Conservation (phyloP, 371 early-diverging fungal genomes). For the Mortierella sp. region DNA sequence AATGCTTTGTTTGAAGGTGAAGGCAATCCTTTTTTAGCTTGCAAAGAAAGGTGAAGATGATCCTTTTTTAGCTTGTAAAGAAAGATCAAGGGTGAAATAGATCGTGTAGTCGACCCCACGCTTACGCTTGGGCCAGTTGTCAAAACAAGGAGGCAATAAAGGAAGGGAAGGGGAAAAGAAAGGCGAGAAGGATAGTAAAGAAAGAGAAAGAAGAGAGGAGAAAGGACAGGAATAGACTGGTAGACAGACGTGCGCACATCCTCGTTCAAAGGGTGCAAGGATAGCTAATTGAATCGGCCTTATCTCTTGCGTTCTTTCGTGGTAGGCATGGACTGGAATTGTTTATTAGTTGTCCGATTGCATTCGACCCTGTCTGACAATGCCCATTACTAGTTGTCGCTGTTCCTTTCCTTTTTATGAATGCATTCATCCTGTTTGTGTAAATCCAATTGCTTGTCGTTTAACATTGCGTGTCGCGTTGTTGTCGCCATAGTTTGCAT, state of each 20-base stretch:
- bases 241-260: not conserved
- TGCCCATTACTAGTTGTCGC: not conserved
- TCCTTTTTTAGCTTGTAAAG: not conserved
- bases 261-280: not conserved
- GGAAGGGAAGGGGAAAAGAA: not conserved
- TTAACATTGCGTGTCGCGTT: not conserved
- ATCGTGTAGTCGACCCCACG: not conserved
- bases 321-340: slow-evolving; percentile 10
- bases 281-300: not conserved
- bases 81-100: not conserved
- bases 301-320: not conserved
- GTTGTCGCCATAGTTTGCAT: not conserved
- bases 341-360: not conserved
- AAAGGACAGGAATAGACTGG: not conserved
- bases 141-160: not conserved
- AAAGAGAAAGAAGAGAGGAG: not conserved
- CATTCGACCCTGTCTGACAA: not conserved
- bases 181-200: not conserved
- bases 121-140: slow-evolving; percentile 5
- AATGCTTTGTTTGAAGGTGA: not conserved
- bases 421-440: not conserved
- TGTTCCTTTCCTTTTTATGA: not conserved
- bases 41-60: not conserved
- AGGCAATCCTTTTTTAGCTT: not conserved
- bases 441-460: not conserved